Evolutionary conservation across 2,329 filamentous ascomycete species (phyloP).

Genomic region (Zymoseptoria crescenta): DNA sequence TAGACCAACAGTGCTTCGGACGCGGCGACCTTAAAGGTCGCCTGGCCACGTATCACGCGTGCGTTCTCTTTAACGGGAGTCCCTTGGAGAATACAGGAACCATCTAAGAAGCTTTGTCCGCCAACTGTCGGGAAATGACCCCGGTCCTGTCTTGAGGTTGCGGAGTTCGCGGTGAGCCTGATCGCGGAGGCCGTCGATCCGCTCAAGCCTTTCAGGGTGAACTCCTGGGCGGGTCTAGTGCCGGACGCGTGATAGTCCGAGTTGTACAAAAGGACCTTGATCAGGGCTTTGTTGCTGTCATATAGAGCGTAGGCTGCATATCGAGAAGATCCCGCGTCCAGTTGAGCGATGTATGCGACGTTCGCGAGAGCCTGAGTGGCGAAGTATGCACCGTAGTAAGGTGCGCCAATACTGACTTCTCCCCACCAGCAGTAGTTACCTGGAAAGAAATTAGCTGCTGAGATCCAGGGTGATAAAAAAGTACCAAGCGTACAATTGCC

Average conservation of each 20-base stretch:
- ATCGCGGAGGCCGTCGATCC: not conserved
- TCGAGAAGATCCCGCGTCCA: constrained; percentile 43
- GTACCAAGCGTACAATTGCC: constrained; percentile 37
- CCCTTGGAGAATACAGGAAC: not conserved
- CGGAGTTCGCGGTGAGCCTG: constrained; percentile 2
- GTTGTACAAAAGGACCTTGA: constrained; percentile 9
- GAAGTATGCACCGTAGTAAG: constrained; percentile 47
- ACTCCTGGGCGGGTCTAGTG: not conserved
- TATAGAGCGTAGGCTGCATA: constrained; percentile 26
- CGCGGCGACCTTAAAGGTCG: constrained; percentile 1
- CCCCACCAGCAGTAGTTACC: constrained; percentile 42
- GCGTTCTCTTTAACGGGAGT: not conserved
- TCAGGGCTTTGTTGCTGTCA: not conserved
- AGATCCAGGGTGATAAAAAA: not conserved
- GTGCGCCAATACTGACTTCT: constrained; percentile 42
- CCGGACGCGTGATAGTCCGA: constrained; percentile 7
- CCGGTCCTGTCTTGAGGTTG: constrained; percentile 1
- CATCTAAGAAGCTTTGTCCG: constrained; percentile 2
- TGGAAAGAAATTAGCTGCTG: not conserved
- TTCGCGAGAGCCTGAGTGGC: constrained; percentile 41
- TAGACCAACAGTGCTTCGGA: constrained; percentile 4
- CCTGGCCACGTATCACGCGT: not conserved
- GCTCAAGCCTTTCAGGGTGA: not conserved
- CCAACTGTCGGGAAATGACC: constrained; percentile 1
- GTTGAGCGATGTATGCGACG: constrained; percentile 37